These are phyloP conservation scores for Ambrosiella xylebori DNA, from an alignment of 2,329 filamentous ascomycete genomes.

Conservation along the genomic window DNA sequence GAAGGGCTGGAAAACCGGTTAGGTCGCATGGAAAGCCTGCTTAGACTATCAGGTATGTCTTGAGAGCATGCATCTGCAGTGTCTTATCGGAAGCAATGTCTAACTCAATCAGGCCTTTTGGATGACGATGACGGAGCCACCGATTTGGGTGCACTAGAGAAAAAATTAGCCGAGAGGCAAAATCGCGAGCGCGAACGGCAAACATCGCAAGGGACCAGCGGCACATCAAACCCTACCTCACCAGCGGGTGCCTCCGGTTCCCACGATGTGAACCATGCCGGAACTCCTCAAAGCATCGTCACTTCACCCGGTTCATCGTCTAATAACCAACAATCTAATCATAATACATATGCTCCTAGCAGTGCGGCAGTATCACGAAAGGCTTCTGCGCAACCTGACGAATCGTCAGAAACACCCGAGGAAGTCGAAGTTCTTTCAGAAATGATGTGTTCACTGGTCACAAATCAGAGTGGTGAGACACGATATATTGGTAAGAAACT, in stretches of 20 bases:
- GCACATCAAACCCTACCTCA: conserved; percentile 32
- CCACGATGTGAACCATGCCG: conserved; percentile 23
- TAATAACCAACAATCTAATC: conserved; percentile 15
- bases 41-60: conserved; percentile 56
- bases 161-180: conserved; percentile 44
- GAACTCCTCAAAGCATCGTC: conserved; percentile 35
- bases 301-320: conserved; percentile 32
- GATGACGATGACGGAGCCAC: conserved; percentile 71
- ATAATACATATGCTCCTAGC: background rate
- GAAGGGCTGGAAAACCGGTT: conserved; percentile 89
- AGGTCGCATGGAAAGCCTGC: conserved; percentile 84
- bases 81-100: background rate
- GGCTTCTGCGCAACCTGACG: conserved; percentile 15
- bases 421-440: conserved; percentile 82
- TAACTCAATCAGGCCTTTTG: conserved; percentile 41
- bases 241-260: conserved; percentile 28
- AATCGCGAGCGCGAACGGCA: conserved; percentile 25
- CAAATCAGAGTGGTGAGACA: conserved; percentile 85
- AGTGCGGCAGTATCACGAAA: conserved; percentile 19
- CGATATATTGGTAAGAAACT: conserved; percentile 65
- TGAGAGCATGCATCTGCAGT: background rate
- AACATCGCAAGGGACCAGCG: conserved; percentile 27
- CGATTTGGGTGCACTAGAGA: conserved; percentile 77
- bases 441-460: conserved; percentile 97
- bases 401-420: conserved; percentile 28